phyloP scores from a whole-genome alignment of 1,284 basidiomycete genomes.

The Boletus sp. region DNA sequence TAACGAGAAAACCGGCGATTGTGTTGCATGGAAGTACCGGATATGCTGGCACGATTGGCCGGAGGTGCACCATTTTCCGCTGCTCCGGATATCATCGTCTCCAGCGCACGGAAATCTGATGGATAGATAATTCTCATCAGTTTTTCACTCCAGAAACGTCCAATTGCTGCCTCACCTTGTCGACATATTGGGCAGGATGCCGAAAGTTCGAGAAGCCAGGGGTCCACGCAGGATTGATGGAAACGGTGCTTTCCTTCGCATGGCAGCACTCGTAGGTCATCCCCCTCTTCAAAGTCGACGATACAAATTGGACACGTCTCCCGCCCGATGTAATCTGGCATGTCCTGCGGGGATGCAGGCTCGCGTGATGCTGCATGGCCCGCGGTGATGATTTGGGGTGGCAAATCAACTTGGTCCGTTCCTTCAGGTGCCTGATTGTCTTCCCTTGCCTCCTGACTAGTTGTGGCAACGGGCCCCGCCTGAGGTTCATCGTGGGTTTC shows the following conservation, averaged over 20 bases:
- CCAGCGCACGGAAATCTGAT: conserved; percentile 48
- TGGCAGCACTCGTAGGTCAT: conserved; percentile 83
- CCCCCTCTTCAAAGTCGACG: conserved; percentile 88
- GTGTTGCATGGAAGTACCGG: conserved; percentile 24
- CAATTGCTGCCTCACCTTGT: conserved; percentile 54
- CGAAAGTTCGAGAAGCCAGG: conserved; percentile 86
- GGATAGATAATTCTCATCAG: conserved; percentile 5
- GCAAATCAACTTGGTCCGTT: conserved; percentile 6
- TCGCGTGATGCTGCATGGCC: conserved; percentile 2
- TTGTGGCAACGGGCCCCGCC: background rate
- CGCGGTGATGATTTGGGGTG: conserved; percentile 3
- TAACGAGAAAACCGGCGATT: conserved; percentile 67
- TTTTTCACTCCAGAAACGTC: background rate
- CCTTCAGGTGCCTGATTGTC: conserved; percentile 4
- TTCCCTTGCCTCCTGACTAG: background rate
- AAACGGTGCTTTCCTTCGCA: conserved; percentile 88
- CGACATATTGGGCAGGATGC: conserved; percentile 88
- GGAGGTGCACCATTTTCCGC: conserved; percentile 26
- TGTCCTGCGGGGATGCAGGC: conserved; percentile 10
- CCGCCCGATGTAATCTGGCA: conserved; percentile 65
- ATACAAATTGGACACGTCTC: conserved; percentile 94
- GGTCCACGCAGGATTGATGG: conserved; percentile 80
- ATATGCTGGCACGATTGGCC: conserved; percentile 21
- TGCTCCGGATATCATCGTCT: conserved; percentile 43
- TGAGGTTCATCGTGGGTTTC: background rate